Base-by-base conservation (phyloP, 306 rosid genomes). In the Oemleria cerasiformis region DNA sequence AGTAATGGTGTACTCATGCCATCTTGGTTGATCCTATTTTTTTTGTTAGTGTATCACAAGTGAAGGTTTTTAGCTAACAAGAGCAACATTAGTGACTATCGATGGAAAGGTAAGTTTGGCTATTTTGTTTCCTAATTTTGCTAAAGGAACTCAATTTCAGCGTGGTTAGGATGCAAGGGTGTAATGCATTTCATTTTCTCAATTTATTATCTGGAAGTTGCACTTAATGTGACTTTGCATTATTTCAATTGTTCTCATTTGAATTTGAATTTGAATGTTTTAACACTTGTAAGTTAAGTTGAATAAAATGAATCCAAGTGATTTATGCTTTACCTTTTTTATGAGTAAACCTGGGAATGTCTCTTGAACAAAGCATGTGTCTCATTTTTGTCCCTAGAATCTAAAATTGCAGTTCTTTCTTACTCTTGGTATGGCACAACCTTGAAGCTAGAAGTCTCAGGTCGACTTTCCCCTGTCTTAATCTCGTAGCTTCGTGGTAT, bases 51-150 rank as follows among this genome's bases (percentile, higher is more conserved):
- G 99, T 81, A 78, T 94, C 74, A 91, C 99, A 65, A 76, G 68
- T 16, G 95, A 91, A 73, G 99, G 99, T 75, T 89, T 91, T 68
- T 97, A 94, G 91, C 92, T 94, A 75, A 86, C 99, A 59, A 82
- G 97, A 85, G 84, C 84, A 62, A 94, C 96, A 47, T 79, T 94
- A 74, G 97, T 94, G 82, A 90, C 88, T 63, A 44, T 86, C 63
- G 85, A 67, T 74, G 97, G 99, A 75, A 80, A 84, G 92, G 99
- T 91, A 79, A 73, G n/a, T n/a, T 50, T 57, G 15, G 60, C 20
- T 65, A 43, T 82, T 65, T 84, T 54, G 57, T 73, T 67, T 38
- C 38, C 36, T 45, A 21, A 47, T 82, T 73, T 39, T 74, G 74
- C 20, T 16, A 44, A 62, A 62, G 62, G 19, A 59, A 48, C 1